Conservation (phyloP, 2,329 filamentous ascomycete species). For the Acarospora socialis region DNA sequence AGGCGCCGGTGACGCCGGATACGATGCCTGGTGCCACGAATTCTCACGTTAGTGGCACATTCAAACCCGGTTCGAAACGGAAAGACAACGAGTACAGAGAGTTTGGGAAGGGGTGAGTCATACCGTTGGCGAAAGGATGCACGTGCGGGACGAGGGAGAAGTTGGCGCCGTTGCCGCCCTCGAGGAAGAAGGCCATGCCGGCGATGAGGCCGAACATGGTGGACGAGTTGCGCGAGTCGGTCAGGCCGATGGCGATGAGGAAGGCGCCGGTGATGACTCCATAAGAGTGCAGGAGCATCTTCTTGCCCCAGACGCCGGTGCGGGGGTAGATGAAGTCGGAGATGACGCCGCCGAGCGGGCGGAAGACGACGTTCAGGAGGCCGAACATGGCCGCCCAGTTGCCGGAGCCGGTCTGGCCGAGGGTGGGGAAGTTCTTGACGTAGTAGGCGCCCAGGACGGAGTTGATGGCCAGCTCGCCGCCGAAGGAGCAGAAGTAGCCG, state of each 20-base stretch:
- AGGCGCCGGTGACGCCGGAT: conserved; percentile 62
- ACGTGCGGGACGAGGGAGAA: conserved; percentile 81
- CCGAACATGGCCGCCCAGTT: conserved; percentile 43
- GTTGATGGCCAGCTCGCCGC: conserved; percentile 46
- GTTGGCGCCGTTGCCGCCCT: conserved; percentile 74
- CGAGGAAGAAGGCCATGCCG: conserved; percentile 66
- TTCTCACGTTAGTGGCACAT: conserved; percentile 7
- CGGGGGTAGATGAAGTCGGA: conserved; percentile 41
- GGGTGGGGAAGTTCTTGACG: conserved; percentile 37
- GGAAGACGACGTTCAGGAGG: conserved; percentile 35
- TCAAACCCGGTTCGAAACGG: neutral
- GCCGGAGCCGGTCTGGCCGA: conserved; percentile 41
- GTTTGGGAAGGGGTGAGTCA: conserved; percentile 12
- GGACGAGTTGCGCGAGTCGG: conserved; percentile 45
- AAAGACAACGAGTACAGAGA: conserved; percentile 1
- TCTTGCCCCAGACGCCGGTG: conserved; percentile 48
- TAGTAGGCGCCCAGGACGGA: conserved; percentile 47
- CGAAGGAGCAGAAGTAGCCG: conserved; percentile 47
- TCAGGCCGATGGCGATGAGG: conserved; percentile 47
- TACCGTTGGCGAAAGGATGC: conserved; percentile 67
- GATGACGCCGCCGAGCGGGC: conserved; percentile 36
- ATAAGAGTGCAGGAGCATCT: conserved; percentile 43
- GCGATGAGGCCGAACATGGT: conserved; percentile 66
- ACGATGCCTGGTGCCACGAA: conserved; percentile 46
- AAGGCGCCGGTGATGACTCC: conserved; percentile 44